Evolutionary conservation across 805 yeast genomes (phyloP).

Genomic region (Cyberlindnera nakhonratchasimensis): DNA sequence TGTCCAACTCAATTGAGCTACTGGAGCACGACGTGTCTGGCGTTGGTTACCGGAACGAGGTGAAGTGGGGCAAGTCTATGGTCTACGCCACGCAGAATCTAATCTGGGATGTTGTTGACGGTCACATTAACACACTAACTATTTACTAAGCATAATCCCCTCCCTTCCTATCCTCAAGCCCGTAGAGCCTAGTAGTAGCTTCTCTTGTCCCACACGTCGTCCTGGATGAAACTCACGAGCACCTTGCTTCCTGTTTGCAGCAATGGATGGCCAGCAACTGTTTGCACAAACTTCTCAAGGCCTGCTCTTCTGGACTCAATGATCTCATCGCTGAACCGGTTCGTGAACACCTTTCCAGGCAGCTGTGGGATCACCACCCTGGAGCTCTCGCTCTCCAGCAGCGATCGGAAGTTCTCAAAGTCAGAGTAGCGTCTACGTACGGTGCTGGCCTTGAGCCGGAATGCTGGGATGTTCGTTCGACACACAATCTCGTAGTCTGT

Average conservation of each 20-base stretch:
- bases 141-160: no score
- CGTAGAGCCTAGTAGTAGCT: constrained; percentile 6
- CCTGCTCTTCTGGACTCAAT: constrained; percentile 84
- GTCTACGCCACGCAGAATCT: constrained; percentile 22
- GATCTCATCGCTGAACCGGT: constrained; percentile 72
- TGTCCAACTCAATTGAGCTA: constrained; percentile 35
- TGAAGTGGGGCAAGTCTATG: constrained; percentile 33
- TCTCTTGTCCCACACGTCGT: constrained; percentile 65
- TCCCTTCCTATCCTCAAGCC: background rate
- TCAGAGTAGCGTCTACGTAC: constrained; percentile 90
- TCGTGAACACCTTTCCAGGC: constrained; percentile 79
- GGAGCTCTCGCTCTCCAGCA: constrained; percentile 70
- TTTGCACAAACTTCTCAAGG: constrained; percentile 69
- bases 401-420: constrained; percentile 74
- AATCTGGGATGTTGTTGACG: constrained; percentile 42
- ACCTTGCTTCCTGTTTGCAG: constrained; percentile 82
- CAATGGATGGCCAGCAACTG: constrained; percentile 91
- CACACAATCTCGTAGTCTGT: constrained; percentile 92
- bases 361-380: constrained; percentile 80
- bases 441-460: constrained; percentile 55
- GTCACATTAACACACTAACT: constrained; percentile 36
- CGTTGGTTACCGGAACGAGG: constrained; percentile 20
- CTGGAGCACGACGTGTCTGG: constrained; percentile 34
- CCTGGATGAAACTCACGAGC: constrained; percentile 81
- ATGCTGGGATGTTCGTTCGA: constrained; percentile 88